These are phyloP conservation scores for Coemansia sp. DNA, from an alignment of 192 early-diverging fungal genomes.

Conservation along the genomic window DNA sequence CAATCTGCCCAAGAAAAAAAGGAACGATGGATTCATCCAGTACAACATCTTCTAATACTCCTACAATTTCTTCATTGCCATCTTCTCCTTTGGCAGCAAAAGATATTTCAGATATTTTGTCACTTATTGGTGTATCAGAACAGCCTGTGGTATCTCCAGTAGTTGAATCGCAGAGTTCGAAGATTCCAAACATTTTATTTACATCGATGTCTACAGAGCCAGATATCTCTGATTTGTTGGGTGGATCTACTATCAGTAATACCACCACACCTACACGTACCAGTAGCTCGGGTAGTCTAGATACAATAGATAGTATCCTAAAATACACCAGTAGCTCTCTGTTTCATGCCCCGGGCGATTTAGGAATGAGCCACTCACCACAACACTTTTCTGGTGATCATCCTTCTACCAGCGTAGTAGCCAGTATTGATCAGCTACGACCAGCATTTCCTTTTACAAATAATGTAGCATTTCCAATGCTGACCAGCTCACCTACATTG, in stretches of 20 bases:
- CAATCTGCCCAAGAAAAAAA: neutral
- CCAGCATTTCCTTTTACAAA: neutral
- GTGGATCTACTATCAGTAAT: neutral
- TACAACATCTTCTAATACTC: neutral
- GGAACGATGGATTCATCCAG: conserved; percentile 9
- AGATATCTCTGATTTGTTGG: neutral
- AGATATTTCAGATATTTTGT: conserved; percentile 9
- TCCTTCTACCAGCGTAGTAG: neutral
- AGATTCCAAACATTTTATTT: neutral
- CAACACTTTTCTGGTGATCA: neutral
- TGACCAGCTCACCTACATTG: conserved; percentile 1
- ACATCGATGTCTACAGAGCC: neutral
- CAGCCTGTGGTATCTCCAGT: neutral
- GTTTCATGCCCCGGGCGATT: neutral
- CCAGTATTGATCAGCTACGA: neutral
- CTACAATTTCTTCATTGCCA: neutral
- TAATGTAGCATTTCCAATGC: neutral
- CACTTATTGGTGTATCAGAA: neutral
- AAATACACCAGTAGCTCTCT: neutral
- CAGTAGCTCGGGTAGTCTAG: neutral
- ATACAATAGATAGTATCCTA: neutral
- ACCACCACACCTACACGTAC: neutral
- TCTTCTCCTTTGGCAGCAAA: neutral
- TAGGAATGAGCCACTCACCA: neutral
- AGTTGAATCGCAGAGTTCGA: neutral